Conservation (phyloP, 2,329 filamentous ascomycete species). For the Pyricularia pennisetigena region DNA sequence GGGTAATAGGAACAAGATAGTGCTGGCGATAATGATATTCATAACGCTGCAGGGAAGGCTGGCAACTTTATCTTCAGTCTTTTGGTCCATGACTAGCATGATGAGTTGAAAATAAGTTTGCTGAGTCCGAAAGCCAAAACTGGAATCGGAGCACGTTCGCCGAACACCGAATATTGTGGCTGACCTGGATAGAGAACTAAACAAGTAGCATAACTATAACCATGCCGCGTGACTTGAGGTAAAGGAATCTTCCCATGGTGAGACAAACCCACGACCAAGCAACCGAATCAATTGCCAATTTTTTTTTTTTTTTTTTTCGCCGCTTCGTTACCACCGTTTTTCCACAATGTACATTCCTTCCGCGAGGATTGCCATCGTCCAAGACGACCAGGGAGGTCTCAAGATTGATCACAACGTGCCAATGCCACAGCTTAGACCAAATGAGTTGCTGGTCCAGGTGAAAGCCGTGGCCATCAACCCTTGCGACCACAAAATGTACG, state of each 20-base stretch:
- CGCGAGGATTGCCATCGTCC: not conserved
- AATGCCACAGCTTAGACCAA: not conserved
- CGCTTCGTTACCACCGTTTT: not conserved
- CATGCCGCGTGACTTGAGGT: not conserved
- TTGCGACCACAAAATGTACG: constrained; percentile 19
- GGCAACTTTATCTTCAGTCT: not conserved
- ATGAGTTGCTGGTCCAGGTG: constrained; percentile 2
- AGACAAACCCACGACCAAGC: not conserved
- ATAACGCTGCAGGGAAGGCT: not conserved
- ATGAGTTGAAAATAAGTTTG: not conserved
- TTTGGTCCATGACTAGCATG: not conserved
- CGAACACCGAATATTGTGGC: not conserved
- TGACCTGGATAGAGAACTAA: not conserved
- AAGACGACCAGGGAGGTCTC: not conserved
- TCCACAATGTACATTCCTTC: not conserved
- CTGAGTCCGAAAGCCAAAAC: not conserved
- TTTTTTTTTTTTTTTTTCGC: not conserved
- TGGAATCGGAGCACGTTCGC: not conserved
- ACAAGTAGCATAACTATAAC: not conserved
- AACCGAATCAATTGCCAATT: not conserved
- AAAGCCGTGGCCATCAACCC: constrained; percentile 19
- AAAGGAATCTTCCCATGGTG: not conserved
- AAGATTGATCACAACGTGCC: not conserved
- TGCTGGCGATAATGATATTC: not conserved
- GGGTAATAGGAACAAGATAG: too few relatives aligned